These are phyloP conservation scores for Apophysomyces sp. DNA, from an alignment of 371 early-diverging fungal genomes.

Conservation along the genomic window DNA sequence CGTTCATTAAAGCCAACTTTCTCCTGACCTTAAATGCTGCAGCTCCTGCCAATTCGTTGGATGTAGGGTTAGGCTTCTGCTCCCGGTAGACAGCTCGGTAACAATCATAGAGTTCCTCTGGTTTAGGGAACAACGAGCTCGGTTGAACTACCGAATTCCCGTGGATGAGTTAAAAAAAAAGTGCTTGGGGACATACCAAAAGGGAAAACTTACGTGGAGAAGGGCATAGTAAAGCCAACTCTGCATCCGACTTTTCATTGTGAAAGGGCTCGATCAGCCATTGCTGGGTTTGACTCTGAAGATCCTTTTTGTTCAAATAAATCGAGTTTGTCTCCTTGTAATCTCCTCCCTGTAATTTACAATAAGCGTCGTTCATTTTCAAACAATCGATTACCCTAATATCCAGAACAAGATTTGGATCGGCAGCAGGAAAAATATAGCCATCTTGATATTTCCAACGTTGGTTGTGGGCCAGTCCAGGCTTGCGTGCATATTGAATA, in stretches of 20 bases:
- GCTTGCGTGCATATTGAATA: slow-evolving; percentile 51
- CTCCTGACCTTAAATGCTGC: slow-evolving; percentile 53
- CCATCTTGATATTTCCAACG: slow-evolving; percentile 50
- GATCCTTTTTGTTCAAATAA: slow-evolving; percentile 31
- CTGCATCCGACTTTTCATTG: slow-evolving; percentile 35
- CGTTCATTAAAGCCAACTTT: background rate
- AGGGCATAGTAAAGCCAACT: slow-evolving; percentile 40
- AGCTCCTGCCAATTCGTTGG: slow-evolving; percentile 55
- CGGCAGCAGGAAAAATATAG: slow-evolving; percentile 36
- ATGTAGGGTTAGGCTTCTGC: slow-evolving; percentile 19
- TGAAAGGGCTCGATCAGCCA: slow-evolving; percentile 46
- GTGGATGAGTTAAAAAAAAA: background rate
- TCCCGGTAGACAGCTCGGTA: slow-evolving; percentile 38
- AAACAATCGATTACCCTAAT: no score
- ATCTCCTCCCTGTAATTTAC: slow-evolving; percentile 45
- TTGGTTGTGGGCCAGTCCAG: slow-evolving; percentile 50
- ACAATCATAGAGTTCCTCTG: slow-evolving; percentile 41
- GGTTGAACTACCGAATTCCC: slow-evolving; percentile 17
- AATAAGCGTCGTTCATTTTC: no score
- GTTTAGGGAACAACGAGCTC: slow-evolving; percentile 33
- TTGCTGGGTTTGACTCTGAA: slow-evolving; percentile 37
- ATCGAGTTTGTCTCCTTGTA: slow-evolving; percentile 35
- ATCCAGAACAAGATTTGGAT: slow-evolving; percentile 43
- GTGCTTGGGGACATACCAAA: background rate
- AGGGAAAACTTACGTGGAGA: slow-evolving; percentile 26